Evolutionary conservation across 768 basidiomycete genomes (phyloP).

Genomic region (Candolleomyces eurysporus): DNA sequence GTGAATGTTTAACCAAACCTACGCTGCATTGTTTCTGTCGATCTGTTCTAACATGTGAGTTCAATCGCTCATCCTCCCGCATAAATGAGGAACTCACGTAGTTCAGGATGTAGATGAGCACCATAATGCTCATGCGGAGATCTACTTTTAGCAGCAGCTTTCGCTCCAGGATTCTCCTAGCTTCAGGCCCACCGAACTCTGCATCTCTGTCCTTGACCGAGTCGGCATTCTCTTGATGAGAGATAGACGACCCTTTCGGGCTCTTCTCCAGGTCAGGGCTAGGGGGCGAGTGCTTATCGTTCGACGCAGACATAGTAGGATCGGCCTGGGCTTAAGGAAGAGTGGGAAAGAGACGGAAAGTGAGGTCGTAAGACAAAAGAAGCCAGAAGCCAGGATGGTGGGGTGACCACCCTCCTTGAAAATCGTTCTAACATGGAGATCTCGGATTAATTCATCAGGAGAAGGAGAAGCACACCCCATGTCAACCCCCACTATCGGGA

Average conservation of each 20-base stretch:
- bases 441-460: too few species aligned
- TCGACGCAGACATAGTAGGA: too few species aligned
- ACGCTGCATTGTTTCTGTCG: conserved; percentile 77
- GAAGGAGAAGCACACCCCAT: too few species aligned
- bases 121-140: conserved; percentile 51
- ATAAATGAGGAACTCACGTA: conserved; percentile 30
- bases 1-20: conserved; percentile 14
- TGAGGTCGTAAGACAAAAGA: too few species aligned
- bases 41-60: conserved; percentile 37
- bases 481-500: too few species aligned
- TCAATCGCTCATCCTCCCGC: conserved; percentile 1
- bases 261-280: neutral
- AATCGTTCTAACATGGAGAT: too few species aligned
- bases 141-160: conserved; percentile 57
- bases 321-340: neutral
- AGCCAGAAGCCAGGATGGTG: too few species aligned
- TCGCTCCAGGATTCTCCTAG: conserved; percentile 46
- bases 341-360: neutral
- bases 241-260: too few species aligned
- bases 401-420: too few species aligned
- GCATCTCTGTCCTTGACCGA: conserved; percentile 27
- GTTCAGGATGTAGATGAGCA: conserved; percentile 52
- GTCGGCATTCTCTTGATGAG: conserved; percentile 29
- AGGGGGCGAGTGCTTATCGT: too few species aligned
- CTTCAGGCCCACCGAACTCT: conserved; percentile 50